Percentiles rank a stretch among this genome's conserved stretches.
Evolutionary conservation across 2,329 filamentous ascomycete species (phyloP).

Genomic region (Aspergillus arachidicola): DNA sequence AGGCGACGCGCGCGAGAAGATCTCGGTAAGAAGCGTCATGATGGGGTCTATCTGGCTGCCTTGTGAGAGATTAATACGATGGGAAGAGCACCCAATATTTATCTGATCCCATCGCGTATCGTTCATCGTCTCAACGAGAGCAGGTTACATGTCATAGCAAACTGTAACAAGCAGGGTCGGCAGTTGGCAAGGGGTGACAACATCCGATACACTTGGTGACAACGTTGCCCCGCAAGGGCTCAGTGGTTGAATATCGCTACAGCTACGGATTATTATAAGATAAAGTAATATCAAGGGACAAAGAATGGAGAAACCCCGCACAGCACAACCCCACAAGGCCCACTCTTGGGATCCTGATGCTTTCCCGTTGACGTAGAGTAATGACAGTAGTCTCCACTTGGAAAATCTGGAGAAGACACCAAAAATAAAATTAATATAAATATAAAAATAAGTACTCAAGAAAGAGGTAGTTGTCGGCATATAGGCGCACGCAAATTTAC

Average conservation of each 20-base stretch:
- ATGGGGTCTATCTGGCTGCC: not conserved
- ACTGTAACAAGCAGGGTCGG: not conserved
- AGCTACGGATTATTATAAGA: not conserved
- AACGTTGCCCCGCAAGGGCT: not conserved
- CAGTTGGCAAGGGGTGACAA: not conserved
- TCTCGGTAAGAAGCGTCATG: not conserved
- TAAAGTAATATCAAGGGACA: not conserved
- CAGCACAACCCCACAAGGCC: not conserved
- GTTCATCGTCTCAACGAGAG: not conserved
- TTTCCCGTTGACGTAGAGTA: not conserved
- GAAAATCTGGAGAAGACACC: not conserved
- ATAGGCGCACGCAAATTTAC: not conserved
- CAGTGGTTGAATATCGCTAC: not conserved
- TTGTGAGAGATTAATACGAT: not conserved
- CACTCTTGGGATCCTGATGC: not conserved
- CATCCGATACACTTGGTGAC: not conserved
- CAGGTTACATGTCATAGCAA: not conserved
- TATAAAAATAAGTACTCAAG: not conserved
- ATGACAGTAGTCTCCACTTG: not conserved
- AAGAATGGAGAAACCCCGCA: not conserved
- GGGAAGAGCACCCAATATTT: not conserved
- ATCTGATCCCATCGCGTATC: not conserved
- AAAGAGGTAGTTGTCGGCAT: not conserved
- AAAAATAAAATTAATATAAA: not conserved
- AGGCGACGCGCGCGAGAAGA: not conserved